Conservation (phyloP, 176 grass and related monocot genomes). For the Oryza rufipogon region DNA sequence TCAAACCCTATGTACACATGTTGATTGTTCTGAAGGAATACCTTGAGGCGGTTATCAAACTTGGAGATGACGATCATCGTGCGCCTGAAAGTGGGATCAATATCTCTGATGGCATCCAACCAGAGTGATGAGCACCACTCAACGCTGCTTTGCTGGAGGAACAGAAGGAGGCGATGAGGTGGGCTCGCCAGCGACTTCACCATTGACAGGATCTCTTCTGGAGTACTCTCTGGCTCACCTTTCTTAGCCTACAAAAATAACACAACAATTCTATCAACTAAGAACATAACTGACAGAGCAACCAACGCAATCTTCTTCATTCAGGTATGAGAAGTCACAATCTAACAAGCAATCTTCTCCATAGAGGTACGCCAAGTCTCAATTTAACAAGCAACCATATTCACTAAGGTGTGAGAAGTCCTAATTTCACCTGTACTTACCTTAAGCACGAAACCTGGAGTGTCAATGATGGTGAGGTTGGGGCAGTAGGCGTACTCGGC, state of each 20-base stretch:
- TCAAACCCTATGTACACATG: neutral
- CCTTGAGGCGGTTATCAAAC: constrained; percentile 97
- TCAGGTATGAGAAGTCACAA: neutral
- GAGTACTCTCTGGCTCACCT: constrained; percentile 89
- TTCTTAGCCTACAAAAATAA: constrained; percentile 77
- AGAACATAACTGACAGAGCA: neutral
- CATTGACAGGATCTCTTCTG: constrained; percentile 86
- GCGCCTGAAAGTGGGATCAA: constrained; percentile 90
- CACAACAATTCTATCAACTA: constrained; percentile 19
- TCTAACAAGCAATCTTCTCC: neutral
- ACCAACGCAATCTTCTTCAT: neutral
- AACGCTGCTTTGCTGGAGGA: constrained; percentile 98
- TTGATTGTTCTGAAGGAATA: constrained; percentile 40
- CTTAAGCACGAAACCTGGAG: constrained; percentile 98
- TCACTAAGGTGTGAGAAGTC: neutral
- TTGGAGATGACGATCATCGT: constrained; percentile 93
- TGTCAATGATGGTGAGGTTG: constrained; percentile 99
- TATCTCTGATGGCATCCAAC: constrained; percentile 88
- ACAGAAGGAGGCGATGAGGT: constrained; percentile 88
- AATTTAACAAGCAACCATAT: neutral
- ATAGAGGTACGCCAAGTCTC: neutral
- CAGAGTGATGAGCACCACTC: constrained; percentile 98
- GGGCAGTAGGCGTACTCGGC: constrained; percentile 97
- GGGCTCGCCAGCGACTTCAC: constrained; percentile 88
- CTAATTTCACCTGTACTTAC: constrained; percentile 36